Evolutionary conservation across 139 green algal species (phyloP).

Genomic region (Spirogloea muscicola): DNA sequence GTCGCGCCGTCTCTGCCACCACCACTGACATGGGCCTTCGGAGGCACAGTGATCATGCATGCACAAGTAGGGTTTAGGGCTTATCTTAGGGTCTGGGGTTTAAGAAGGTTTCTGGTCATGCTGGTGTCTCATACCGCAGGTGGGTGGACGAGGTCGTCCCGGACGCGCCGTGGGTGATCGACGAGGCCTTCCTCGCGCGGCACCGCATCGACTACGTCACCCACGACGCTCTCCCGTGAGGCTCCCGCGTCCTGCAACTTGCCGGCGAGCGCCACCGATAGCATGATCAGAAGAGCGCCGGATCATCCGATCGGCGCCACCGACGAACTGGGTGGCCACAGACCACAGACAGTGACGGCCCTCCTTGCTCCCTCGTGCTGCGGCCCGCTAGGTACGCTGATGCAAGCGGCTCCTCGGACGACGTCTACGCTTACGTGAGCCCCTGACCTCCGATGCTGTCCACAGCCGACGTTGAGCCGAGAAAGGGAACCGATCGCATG

Average conservation of each 20-base stretch:
- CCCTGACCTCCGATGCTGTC: too few relatives aligned
- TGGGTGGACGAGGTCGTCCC: constrained; percentile 87
- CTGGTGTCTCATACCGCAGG: constrained; percentile 40
- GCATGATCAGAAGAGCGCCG: too few relatives aligned
- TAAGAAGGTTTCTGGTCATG: not conserved
- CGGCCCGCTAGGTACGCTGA: constrained; percentile 62
- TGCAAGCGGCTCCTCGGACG: constrained; percentile 54
- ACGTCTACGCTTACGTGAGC: constrained; percentile 56
- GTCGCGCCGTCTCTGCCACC: too few relatives aligned
- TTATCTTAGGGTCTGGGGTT: too few relatives aligned
- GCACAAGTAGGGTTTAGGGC: too few relatives aligned
- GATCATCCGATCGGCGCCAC: too few relatives aligned
- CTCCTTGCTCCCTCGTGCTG: not conserved
- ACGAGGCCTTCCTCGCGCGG: constrained; percentile 72
- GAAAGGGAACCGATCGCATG: not conserved
- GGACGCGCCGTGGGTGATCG: constrained; percentile 83
- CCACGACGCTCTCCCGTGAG: constrained; percentile 80
- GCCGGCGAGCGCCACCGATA: too few relatives aligned
- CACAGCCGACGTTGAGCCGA: not conserved
- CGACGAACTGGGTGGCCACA: too few relatives aligned
- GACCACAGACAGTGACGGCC: too few relatives aligned
- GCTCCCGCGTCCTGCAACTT: too few relatives aligned
- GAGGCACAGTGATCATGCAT: too few relatives aligned
- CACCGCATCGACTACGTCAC: constrained; percentile 87
- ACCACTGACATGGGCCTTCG: too few relatives aligned